Conservation (phyloP, 495 filamentous ascomycete species). For the Aspergillus conjunctus region DNA sequence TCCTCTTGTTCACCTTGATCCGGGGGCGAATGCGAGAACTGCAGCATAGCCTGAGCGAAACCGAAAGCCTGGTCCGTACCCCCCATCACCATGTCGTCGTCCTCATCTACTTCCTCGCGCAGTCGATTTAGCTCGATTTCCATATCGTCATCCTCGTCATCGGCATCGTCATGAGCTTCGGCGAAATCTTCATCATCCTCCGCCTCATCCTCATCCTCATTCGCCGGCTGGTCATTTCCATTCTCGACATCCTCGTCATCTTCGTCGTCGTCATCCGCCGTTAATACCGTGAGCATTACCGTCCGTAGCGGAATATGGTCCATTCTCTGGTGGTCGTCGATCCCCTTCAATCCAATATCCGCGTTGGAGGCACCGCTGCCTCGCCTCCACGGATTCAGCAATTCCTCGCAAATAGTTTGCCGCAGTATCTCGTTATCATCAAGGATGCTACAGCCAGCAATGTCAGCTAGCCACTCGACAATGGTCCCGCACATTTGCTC, state of each 20-base stretch:
- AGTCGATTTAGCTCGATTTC: constrained; percentile 31
- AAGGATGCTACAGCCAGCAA: constrained; percentile 85
- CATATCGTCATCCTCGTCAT: constrained; percentile 36
- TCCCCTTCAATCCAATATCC: constrained; percentile 78
- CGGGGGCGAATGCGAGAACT: constrained; percentile 25
- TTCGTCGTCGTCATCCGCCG: constrained; percentile 51
- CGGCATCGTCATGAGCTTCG: constrained; percentile 44
- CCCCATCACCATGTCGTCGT: constrained; percentile 56
- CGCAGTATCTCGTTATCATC: constrained; percentile 77
- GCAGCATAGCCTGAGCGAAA: constrained; percentile 66
- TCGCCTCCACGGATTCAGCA: constrained; percentile 80
- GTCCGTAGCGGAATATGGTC: constrained; percentile 40
- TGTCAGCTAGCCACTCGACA: constrained; percentile 93
- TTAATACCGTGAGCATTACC: constrained; percentile 42
- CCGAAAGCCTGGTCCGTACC: constrained; percentile 65
- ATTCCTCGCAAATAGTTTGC: constrained; percentile 82
- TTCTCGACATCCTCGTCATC: constrained; percentile 51
- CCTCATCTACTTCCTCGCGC: constrained; percentile 37
- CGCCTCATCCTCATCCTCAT: constrained; percentile 38
- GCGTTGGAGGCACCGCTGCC: constrained; percentile 86
- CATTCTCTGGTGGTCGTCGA: constrained; percentile 80
- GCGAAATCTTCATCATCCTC: constrained; percentile 50
- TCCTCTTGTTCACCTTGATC: constrained; percentile 12
- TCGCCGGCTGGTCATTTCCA: constrained; percentile 46
- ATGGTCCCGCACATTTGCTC: constrained; percentile 99